Evolutionary conservation across 129 eudicot species (phyloP).

Genomic region (Sambucus nigra): DNA sequence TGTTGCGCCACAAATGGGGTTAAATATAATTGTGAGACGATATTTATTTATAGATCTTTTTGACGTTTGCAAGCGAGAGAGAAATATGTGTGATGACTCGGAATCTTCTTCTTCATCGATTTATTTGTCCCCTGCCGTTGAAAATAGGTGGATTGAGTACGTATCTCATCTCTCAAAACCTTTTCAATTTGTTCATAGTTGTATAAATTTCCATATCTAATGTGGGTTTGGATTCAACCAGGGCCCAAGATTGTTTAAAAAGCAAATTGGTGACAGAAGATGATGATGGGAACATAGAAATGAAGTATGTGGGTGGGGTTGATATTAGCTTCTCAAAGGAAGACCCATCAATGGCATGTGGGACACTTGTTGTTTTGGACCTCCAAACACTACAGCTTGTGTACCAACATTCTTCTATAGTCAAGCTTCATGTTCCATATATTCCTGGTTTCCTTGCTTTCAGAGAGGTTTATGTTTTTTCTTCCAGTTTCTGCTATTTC

Average conservation of each 20-base stretch:
- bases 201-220: too few species aligned
- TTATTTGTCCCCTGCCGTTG: too few species aligned
- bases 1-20: too few species aligned
- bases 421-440: slow-evolving; percentile 58
- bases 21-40: too few species aligned
- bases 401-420: slow-evolving; percentile 52
- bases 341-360: slow-evolving; percentile 74
- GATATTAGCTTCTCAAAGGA: slow-evolving; percentile 74
- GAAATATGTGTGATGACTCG: too few species aligned
- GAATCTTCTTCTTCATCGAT: too few species aligned
- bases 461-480: slow-evolving; percentile 53
- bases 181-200: too few species aligned
- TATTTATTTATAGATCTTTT: too few species aligned
- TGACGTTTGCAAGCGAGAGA: too few species aligned
- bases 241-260: slow-evolving; percentile 69
- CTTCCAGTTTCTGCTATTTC: neutral
- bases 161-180: too few species aligned
- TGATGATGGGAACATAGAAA: slow-evolving; percentile 23
- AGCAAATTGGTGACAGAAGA: slow-evolving; percentile 46
- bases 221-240: too few species aligned
- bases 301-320: slow-evolving; percentile 87
- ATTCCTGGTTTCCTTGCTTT: slow-evolving; percentile 90
- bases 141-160: too few species aligned
- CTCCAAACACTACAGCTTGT: slow-evolving; percentile 45
- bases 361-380: slow-evolving; percentile 72